Evolutionary conservation across 345 rosid species (phyloP).

Genomic region (Aegle marmelos): DNA sequence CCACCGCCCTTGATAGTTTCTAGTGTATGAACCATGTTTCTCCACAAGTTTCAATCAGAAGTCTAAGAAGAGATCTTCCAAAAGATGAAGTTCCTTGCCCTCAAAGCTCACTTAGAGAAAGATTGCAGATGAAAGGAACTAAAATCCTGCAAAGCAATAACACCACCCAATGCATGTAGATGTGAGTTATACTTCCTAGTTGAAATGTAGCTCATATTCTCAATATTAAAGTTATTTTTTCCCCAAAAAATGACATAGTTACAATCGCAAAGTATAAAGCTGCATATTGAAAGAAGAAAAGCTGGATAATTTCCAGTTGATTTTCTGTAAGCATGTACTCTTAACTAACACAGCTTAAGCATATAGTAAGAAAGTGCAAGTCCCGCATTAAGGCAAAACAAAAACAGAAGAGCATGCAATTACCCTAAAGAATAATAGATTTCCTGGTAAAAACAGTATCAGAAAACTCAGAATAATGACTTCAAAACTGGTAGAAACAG

Average conservation of each 20-base stretch:
- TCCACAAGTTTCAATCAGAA: slow-evolving; percentile 4
- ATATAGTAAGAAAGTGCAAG: background rate
- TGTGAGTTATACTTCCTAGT: slow-evolving; percentile 3
- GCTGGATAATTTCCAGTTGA: background rate
- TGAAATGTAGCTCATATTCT: background rate
- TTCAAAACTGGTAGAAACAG: background rate
- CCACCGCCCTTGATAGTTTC: slow-evolving; percentile 82
- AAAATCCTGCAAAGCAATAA: slow-evolving; percentile 9
- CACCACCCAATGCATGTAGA: background rate
- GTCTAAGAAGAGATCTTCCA: slow-evolving; percentile 12
- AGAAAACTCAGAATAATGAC: background rate
- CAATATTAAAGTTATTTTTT: background rate
- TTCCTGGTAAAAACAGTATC: background rate
- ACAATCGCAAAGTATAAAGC: background rate
- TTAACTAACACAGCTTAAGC: background rate
- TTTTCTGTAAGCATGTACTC: background rate
- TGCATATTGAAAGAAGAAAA: background rate
- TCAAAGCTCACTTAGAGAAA: background rate
- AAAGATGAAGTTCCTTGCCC: slow-evolving; percentile 7
- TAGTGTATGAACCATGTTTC: slow-evolving; percentile 69
- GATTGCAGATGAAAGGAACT: background rate
- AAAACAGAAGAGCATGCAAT: background rate
- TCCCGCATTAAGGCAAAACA: background rate
- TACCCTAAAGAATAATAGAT: background rate
- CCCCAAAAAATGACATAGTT: background rate